These are phyloP conservation scores for Penicillium thymicola DNA, from an alignment of 2,329 filamentous ascomycete species.

Conservation along the genomic window DNA sequence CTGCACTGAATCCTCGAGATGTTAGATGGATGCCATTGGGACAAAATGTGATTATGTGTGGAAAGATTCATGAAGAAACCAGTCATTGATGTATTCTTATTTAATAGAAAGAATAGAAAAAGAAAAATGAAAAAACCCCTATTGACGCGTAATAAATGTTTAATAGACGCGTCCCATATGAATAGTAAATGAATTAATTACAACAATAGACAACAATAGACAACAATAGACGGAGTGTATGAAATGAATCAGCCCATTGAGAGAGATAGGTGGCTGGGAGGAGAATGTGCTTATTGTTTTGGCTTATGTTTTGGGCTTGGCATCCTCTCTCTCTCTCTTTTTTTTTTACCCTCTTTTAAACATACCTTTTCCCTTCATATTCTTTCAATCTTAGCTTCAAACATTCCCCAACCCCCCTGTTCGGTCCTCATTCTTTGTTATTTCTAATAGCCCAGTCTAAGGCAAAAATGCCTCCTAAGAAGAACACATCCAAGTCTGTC, in stretches of 20 bases:
- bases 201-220: no score
- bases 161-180: no score
- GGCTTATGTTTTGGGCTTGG: conserved; percentile 12
- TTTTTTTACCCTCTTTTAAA: background rate
- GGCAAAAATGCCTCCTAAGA: conserved; percentile 31
- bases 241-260: background rate
- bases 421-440: conserved; percentile 4
- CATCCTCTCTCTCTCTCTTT: conserved; percentile 9
- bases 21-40: conserved; percentile 75
- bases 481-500: conserved; percentile 21
- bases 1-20: conserved; percentile 63
- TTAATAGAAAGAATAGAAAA: background rate
- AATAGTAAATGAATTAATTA: background rate
- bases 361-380: conserved; percentile 3
- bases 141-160: background rate
- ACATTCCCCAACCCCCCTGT: conserved; percentile 1
- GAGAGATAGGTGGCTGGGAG: background rate
- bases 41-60: conserved; percentile 79
- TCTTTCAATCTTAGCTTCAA: background rate
- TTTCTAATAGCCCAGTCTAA: conserved; percentile 8
- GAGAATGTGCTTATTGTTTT: conserved; percentile 24
- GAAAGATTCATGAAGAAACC: conserved; percentile 47
- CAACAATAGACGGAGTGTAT: no score
- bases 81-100: background rate
- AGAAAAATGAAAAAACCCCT: no score